Percentiles rank a stretch among this genome's conserved stretches.
These are phyloP conservation scores for Trifolium fragiferum DNA, from an alignment of 306 rosid genomes.

Conservation along the genomic window DNA sequence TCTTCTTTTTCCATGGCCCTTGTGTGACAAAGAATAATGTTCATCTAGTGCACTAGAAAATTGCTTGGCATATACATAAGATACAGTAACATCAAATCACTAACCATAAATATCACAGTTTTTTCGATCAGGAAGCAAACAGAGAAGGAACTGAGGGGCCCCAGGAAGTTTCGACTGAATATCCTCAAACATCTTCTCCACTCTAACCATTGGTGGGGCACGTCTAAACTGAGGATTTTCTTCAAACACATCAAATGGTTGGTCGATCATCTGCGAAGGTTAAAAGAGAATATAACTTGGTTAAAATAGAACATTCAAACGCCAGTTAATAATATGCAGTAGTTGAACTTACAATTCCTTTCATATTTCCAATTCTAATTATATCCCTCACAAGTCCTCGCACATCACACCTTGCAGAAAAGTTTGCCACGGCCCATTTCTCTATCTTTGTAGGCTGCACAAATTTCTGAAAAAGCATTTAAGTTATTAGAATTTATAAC, in stretches of 20 bases:
- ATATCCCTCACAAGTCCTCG: slow-evolving; percentile 63
- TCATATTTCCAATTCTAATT: slow-evolving; percentile 62
- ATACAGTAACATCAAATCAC: slow-evolving; percentile 2
- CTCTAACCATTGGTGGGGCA: slow-evolving; percentile 89
- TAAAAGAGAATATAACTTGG: background rate
- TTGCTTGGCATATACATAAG: background rate
- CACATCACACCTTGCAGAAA: slow-evolving; percentile 87
- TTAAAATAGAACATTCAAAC: slow-evolving; percentile 13
- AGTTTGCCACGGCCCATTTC: slow-evolving; percentile 87
- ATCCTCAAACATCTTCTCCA: slow-evolving; percentile 87
- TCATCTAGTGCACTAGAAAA: background rate
- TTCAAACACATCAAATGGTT: slow-evolving; percentile 74
- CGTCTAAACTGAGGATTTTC: slow-evolving; percentile 82
- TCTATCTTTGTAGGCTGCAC: slow-evolving; percentile 81
- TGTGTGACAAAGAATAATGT: slow-evolving; percentile 26
- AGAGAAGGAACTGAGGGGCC: slow-evolving; percentile 80
- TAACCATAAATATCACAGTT: slow-evolving; percentile 89
- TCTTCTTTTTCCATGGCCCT: slow-evolving; percentile 96
- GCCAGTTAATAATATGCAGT: slow-evolving; percentile 3
- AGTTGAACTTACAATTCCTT: slow-evolving; percentile 76
- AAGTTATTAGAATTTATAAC: slow-evolving; percentile 50
- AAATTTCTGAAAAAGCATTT: slow-evolving; percentile 59
- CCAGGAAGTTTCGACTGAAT: slow-evolving; percentile 89
- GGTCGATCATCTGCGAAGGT: slow-evolving; percentile 53
- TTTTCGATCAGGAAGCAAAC: slow-evolving; percentile 91